Base-by-base conservation (phyloP, 345 rosid genomes). In the Camelina neglecta region DNA sequence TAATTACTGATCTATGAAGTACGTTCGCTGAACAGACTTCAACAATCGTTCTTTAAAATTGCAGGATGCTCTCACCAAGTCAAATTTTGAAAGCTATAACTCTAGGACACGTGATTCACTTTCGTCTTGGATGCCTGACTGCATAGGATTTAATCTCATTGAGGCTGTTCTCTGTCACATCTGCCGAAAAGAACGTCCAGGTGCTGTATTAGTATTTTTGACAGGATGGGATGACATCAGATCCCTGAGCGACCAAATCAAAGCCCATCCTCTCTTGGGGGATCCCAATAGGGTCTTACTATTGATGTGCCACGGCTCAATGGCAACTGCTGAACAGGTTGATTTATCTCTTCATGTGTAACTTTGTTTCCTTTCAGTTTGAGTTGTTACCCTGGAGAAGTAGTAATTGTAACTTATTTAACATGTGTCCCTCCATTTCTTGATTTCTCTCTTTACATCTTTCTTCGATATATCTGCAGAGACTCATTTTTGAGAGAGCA, bases 141-240 rank as follows among this genome's bases (percentile, higher is more conserved):
- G 92, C 83, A 81, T 92, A 72, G 99, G 99, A 65, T 95, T 95
- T 80, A 93, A 93, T 82, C 93, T 95, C 78, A 88, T 95, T 66
- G 99, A 95, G 81, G 93, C 97, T 60, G 97, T 90, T 57, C 86
- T 92, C 23, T 95, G 98, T 81, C 98, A 95, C 81, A 90, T 93
- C 79, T 89, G 98, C 71, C 91, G 98, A 63, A 95, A 92, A 86
- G 97, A 95, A 81, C 84, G 97, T 41, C 84, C 90, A 24, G 98
- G 99, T 36, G 96, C 97, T 81, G 96, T 89, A 44, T 85, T 95
- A 71, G 97, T 95, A 41, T 95, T 95, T 85, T 87, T 95, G 92
- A 95, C 99, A 78, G 99, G 99, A 29, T 95, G 99, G 99, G 99
- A 92, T 74, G 99, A 95, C 82, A 95, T 92, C 77, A 95, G 90